Evolutionary conservation across 768 basidiomycete species (phyloP), one percentile per base, ranked within the genome.

Genomic region (Termitomyces sp.): DNA sequence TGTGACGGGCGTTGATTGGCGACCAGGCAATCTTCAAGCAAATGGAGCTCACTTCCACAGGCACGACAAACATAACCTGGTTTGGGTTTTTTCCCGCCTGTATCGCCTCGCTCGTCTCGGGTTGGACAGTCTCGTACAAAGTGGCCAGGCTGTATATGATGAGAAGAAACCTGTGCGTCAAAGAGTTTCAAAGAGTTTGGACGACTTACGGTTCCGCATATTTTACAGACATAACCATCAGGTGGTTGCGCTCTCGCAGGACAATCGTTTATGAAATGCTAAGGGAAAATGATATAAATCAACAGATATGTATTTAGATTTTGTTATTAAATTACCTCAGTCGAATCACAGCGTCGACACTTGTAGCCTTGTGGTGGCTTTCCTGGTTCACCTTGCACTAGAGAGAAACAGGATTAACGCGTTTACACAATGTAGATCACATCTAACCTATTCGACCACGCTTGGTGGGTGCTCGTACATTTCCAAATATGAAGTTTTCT

Each of bases 21-120:
- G 14, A 86, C 78, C 6, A 88, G 84, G 66, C 96, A 98, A 66
- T 98, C 95, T 50, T 92, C 85, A 52, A 98, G 81, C 66, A 84
- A 91, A 74, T 98, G 96, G 6, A 79, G 75, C 61, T 89, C 88
- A 67, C 89, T 92, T 41, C 89, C 93, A 71, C 95, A 98, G 1
- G 93, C 93, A 41, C 92, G 83, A 73, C 95, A 98, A 13, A 91
- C 82, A 66, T 98, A 98, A 56, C 91, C 93, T 61, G 86, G 81
- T 51, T 82, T 89, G 7, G 93, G 93, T 67, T 91, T 91, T 47
- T 79, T 82, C 9, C 91, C 90, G 14, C 91, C 91, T 1, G 91
- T 93, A 68, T 94, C 91, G 13, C 91, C 92, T 4, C 83, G 76
- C 26, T 85, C 85, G 64, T 89, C 80, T 69, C 82, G 83, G 10